Base-by-base conservation (phyloP, 805 yeast species). In the Pichia occidentalis region DNA sequence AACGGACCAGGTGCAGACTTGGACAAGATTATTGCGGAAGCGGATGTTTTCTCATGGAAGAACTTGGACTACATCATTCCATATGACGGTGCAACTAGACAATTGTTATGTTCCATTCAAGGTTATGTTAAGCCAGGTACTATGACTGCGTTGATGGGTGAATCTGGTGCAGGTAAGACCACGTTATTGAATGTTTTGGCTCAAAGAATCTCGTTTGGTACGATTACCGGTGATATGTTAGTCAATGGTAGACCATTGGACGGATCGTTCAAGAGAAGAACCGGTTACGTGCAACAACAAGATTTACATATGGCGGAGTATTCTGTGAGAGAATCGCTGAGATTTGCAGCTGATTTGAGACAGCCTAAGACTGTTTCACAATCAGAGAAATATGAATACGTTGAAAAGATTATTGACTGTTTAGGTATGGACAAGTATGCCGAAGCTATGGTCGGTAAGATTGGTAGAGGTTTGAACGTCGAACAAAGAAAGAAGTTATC, bases 91-190 rank as follows among this genome's bases (percentile, higher is more conserved):
- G 52, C 48, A 12, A 52, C 59, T 17, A 54, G 73, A 32, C 57
- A 57, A 37, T 55, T 73, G 40, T 61, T 76, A 52, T 64, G 65
- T 43, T 50, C 65, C 39, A 58, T 68, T 39, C 64, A 66, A 26
- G 73, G 73, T 33, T 67, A 57, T 49, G 63, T 67, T 49, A 56
- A 61, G 17, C 79, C 81, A 3, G 81, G 81, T 36, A 64, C 71
- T 7, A 53, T 75, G 53, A 75, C 80, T 20, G 80, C 81, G 2
- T 55, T 75, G 28, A 74, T 75, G 80, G 81, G 81, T 44, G 80
- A 72, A 49, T 72, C 79, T 6, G 81, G 81, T 47, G 80, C 81
- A 12, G 81, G 81, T 51, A 75, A 75, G 51, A 75, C 81, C 1
- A 75, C 81, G 4, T 57, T 75, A 37, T 61, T 75, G 45, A 74